Evolutionary conservation across 139 green algal genomes (phyloP).

Genomic region (Mychonastes homosphaera): DNA sequence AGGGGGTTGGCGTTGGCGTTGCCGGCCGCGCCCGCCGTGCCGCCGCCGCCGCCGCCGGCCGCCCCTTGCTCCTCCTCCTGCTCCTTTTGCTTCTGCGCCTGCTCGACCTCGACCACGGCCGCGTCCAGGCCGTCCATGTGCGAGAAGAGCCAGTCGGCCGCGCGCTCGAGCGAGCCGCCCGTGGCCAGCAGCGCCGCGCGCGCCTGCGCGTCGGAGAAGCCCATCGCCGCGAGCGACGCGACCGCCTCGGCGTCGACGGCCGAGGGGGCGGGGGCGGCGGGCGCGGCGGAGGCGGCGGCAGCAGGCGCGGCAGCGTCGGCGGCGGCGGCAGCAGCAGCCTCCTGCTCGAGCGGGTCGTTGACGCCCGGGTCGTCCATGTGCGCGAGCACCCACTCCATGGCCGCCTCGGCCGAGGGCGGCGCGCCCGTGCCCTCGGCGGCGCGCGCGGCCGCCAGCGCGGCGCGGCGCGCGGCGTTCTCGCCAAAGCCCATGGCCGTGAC

Average conservation of each 20-base stretch:
- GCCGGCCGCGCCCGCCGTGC: not conserved
- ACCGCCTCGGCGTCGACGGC: too few relatives aligned
- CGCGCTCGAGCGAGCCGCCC: constrained; percentile 70
- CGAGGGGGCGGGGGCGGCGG: too few relatives aligned
- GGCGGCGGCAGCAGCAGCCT: not conserved
- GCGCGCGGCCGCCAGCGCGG: constrained; percentile 37
- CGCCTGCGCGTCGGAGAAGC: constrained; percentile 60
- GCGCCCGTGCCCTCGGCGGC: not conserved
- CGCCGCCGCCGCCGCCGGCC: constrained; percentile 2
- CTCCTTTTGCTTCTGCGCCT: constrained; percentile 1
- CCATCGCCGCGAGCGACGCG: constrained; percentile 65
- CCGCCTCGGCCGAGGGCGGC: constrained; percentile 42
- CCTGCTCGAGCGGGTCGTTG: constrained; percentile 56
- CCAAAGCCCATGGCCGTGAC: constrained; percentile 83
- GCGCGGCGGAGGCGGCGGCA: too few relatives aligned
- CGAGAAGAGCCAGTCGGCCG: constrained; percentile 89
- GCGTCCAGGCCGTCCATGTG: constrained; percentile 70
- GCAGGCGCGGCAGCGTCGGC: constrained; percentile 5
- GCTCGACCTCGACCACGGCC: constrained; percentile 35
- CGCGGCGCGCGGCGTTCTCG: constrained; percentile 60
- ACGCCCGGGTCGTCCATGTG: constrained; percentile 91
- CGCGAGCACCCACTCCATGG: constrained; percentile 83
- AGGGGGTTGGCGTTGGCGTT: not conserved
- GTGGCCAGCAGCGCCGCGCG: constrained; percentile 47
- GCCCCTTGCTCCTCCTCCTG: constrained; percentile 16